Evolutionary conservation across 2,329 filamentous ascomycete species (phyloP).

Genomic region (Didymella pinodella): DNA sequence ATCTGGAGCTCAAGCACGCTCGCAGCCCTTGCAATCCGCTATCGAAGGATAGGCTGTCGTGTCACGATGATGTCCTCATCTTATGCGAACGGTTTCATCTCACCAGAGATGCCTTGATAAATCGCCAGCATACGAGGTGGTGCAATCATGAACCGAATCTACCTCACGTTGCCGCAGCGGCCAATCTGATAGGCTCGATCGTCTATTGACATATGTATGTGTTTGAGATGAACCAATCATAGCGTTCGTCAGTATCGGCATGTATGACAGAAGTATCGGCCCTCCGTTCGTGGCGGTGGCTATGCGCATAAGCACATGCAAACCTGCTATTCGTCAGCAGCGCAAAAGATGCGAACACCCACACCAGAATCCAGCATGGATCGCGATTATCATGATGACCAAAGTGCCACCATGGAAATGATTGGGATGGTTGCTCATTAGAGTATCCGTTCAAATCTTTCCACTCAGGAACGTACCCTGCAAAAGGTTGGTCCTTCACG

Average conservation of each 20-base stretch:
- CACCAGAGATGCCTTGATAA: neutral
- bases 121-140: neutral
- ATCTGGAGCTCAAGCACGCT: neutral
- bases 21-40: neutral
- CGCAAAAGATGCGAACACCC: neutral
- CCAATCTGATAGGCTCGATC: neutral
- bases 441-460: neutral
- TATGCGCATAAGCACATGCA: conserved; percentile 3
- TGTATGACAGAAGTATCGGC: conserved; percentile 1
- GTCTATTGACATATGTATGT: neutral
- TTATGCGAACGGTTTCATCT: neutral
- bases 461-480: no score
- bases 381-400: neutral
- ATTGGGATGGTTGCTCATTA: neutral
- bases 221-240: neutral
- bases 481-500: neutral
- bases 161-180: neutral
- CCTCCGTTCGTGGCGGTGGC: conserved; percentile 4
- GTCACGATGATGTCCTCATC: no score
- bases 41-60: no score
- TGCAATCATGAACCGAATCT: neutral
- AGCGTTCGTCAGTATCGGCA: neutral
- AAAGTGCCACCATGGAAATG: no score
- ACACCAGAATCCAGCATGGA: neutral
- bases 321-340: neutral